Conservation (phyloP, 2,329 filamentous ascomycete species). For the Fusarium caatingaense region DNA sequence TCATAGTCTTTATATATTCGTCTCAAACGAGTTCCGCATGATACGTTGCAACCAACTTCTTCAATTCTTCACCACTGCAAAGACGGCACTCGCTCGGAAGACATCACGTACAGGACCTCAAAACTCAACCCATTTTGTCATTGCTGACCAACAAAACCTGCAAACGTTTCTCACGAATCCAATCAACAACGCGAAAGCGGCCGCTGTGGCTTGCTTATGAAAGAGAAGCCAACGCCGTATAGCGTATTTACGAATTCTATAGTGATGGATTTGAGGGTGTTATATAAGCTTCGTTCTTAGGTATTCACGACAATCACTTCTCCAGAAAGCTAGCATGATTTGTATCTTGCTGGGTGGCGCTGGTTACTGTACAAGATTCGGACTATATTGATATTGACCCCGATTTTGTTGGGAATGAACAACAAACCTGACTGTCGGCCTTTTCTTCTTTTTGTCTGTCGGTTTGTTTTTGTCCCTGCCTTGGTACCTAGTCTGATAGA, state of each 20-base stretch:
- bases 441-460: neutral
- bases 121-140: neutral
- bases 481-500: neutral
- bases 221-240: neutral
- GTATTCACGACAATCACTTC: neutral
- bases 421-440: neutral
- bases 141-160: neutral
- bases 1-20: constrained; percentile 14
- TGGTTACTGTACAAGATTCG: neutral
- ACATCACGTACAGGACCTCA: neutral
- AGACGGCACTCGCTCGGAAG: neutral
- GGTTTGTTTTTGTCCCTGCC: neutral
- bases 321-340: neutral
- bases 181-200: constrained; percentile 3
- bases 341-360: neutral
- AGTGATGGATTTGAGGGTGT: neutral
- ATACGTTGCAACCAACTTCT: neutral
- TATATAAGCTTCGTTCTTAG: neutral
- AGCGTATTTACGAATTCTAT: neutral
- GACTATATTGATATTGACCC: neutral
- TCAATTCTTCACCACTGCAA: neutral
- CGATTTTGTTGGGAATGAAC: neutral
- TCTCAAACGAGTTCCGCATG: neutral
- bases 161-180: neutral
- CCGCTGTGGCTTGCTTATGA: constrained; percentile 5